Evolutionary conservation across 2,329 filamentous ascomycete species (phyloP), one percentile per base, ranked within the genome.

Genomic region (Talaromyces sp.): DNA sequence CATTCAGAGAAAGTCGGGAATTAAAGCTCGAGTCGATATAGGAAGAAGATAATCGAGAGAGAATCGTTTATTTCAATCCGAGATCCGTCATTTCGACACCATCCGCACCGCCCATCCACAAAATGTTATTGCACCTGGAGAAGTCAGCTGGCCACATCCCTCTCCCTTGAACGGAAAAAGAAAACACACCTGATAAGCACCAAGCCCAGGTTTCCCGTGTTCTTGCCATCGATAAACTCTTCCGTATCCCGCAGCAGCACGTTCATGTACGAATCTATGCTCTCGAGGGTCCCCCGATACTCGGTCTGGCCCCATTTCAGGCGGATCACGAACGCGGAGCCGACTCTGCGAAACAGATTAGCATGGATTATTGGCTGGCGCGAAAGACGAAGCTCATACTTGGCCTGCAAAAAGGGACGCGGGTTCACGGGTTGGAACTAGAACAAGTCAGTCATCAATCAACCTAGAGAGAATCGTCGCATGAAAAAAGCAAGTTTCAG

Each of bases 251-350:
- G 87, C 65, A 99, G 85, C 80, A 98, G 92, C 66, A 99, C 88
- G 81, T 99, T 99, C 93, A 99, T 98, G 82, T 99, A 99, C 73
- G 90, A 92, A 81, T 99, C 95, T 73, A 96, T 91, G 70, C 90
- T 93, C 73, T 96, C 90, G 65, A 99, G 86, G 67, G 86, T 86
- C 75, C 95, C 95, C 77, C 93, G 96, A 85, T 99, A 99, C 78
- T 99, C 95, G 63, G 92, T 95, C 78, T 97, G 89, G 70, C 92
- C 92, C 95, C 95, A 99, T 85, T 99, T 99, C 66, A 99, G 85
- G 70, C 93, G 91, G 66, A 99, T 90, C 65, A 93, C 83, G 72
- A 99, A 88, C 72, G 93, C 86, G 77, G 96, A 90, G 81, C 96
- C 90, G 79, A 99, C 90, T 66, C 89, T 92, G 66, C 39, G n/a